Evolutionary conservation across 176 grass and related monocot species (phyloP), one percentile per base, ranked within the genome.

Genomic region (Carex littledalei): DNA sequence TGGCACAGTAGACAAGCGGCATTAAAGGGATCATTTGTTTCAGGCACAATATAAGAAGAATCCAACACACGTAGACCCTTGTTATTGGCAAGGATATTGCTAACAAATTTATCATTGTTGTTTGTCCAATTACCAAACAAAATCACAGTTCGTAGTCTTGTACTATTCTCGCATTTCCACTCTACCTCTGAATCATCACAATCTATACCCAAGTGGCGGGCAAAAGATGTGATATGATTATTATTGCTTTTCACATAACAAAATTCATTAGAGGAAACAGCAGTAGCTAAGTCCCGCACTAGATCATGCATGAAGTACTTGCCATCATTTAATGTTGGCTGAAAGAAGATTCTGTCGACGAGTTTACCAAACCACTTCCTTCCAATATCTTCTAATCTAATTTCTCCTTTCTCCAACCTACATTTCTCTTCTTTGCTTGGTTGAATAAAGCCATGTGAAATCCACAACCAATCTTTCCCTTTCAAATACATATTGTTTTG

Each of bases 381-480:
- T 62, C 85, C 88, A 8, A 56, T 78, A n/a, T 83, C 63, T 18
- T 90, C 85, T 34, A 80, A 14, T 5, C 18, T 66, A 45, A 79
- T 84, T 0, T 29, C 54, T 4, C 26, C 26, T 63, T 20, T 14
- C 0, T 73, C 0, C 14, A 39, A 15, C 43, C 26, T 63, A 26
- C 0, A 0, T 24, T 0, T 5, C 21, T 63, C 61, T 26, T 12
- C 7, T 26, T 26, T 3, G 3, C 66, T 55, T 12, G 79, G 39
- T 72, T 86, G 62, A 41, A 85, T 61, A 8, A 86, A 86, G 43
- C 67, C 86, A 69, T 84, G 86, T 85, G 87, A 75, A 13, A 87
- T 85, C 90, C 90, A 89, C 82, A 53, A 87, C 62, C 80, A 92
- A 26, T 10, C 34, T 84, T 11, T 89, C 71, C 65, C 77, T 92